Evolutionary conservation across 495 filamentous ascomycete species (phyloP).

Genomic region (Massariosphaeria phaeospora): DNA sequence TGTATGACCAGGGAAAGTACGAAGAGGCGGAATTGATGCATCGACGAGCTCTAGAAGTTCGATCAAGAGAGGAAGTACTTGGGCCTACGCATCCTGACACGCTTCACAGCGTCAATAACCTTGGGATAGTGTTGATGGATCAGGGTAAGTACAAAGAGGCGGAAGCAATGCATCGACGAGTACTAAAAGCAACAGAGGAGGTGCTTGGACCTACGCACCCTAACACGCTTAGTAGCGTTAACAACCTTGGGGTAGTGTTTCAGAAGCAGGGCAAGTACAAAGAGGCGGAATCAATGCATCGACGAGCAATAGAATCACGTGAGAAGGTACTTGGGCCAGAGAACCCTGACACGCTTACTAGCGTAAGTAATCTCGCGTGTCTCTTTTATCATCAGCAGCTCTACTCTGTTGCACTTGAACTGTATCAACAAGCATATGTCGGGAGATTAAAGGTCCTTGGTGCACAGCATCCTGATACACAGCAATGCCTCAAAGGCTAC

Average conservation of each 20-base stretch:
- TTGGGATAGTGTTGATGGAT: neutral
- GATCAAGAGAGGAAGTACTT: neutral
- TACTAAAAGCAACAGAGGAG: neutral
- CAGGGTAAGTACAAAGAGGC: neutral
- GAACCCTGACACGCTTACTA: neutral
- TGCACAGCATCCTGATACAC: constrained; percentile 3
- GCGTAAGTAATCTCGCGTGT: neutral
- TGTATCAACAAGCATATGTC: neutral
- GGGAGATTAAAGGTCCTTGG: neutral
- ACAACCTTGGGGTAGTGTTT: neutral
- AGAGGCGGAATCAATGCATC: neutral
- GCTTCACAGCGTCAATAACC: neutral
- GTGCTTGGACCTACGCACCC: neutral
- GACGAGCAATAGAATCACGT: neutral
- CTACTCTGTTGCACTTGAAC: neutral
- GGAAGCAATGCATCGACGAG: neutral
- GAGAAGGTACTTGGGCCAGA: neutral
- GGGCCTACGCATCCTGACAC: neutral
- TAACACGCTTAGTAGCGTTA: neutral
- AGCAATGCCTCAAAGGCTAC: no score
- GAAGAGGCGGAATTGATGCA: neutral
- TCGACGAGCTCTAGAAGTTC: neutral
- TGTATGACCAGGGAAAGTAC: neutral
- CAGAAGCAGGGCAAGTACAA: neutral
- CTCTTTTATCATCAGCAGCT: no score